Percentiles rank a stretch among this genome's conserved stretches.
These are phyloP conservation scores for Entelexis sorbosivorans DNA, from an alignment of 1,139 yeast genomes.

Conservation along the genomic window DNA sequence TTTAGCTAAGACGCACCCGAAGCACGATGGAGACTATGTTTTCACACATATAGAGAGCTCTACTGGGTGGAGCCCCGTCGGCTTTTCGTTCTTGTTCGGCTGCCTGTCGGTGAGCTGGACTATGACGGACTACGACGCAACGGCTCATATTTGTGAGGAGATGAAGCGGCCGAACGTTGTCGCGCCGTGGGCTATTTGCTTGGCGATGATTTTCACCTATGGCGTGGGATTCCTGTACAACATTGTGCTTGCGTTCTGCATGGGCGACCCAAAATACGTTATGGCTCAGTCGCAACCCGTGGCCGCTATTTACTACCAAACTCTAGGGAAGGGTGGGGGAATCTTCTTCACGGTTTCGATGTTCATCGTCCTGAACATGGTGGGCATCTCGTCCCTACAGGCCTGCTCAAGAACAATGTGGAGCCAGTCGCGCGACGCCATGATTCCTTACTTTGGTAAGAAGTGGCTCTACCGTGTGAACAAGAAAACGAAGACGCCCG, in stretches of 20 bases:
- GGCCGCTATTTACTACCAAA: constrained; percentile 48
- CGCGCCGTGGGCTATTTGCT: constrained; percentile 25
- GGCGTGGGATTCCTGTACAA: constrained; percentile 24
- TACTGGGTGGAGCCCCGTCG: constrained; percentile 29
- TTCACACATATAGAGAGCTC: constrained; percentile 28
- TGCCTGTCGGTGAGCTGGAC: constrained; percentile 24
- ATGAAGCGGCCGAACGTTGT: constrained; percentile 23
- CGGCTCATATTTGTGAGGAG: constrained; percentile 56
- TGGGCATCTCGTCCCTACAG: constrained; percentile 60
- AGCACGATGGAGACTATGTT: constrained; percentile 29
- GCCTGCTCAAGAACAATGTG: constrained; percentile 47
- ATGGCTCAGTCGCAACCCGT: constrained; percentile 43
- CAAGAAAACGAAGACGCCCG: constrained; percentile 50
- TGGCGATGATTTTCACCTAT: constrained; percentile 24
- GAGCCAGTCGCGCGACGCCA: constrained; percentile 66
- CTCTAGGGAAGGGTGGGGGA: constrained; percentile 44
- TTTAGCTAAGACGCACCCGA: constrained; percentile 26
- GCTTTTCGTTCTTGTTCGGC: constrained; percentile 24
- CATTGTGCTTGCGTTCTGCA: constrained; percentile 48
- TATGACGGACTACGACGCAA: constrained; percentile 55
- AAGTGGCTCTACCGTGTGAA: constrained; percentile 38
- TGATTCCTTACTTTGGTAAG: constrained; percentile 33
- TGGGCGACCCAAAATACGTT: constrained; percentile 41
- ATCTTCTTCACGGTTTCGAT: constrained; percentile 26
- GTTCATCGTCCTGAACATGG: constrained; percentile 33